These are phyloP conservation scores for Stygiomarasmius scandens DNA, from an alignment of 1,284 basidiomycete species.

Conservation along the genomic window DNA sequence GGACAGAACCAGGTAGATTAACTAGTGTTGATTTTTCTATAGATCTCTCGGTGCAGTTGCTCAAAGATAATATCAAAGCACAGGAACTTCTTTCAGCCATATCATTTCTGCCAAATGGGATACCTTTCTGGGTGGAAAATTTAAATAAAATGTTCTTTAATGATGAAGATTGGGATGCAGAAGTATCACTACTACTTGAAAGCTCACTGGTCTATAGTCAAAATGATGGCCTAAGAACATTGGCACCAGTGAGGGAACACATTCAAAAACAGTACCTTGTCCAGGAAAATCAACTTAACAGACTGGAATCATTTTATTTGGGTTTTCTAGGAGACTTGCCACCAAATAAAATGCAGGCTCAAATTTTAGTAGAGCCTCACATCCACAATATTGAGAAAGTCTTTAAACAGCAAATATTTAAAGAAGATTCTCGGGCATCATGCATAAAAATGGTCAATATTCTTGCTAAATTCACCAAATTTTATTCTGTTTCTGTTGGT, in stretches of 20 bases:
- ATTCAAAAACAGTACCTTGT: neutral
- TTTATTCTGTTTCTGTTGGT: neutral
- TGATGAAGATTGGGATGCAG: neutral
- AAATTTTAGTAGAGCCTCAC: neutral
- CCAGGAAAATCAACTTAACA: neutral
- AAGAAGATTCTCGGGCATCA: too few species aligned
- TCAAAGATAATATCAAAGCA: neutral
- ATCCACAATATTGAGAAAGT: neutral
- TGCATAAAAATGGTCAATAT: neutral
- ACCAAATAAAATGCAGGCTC: neutral
- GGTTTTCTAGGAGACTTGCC: neutral
- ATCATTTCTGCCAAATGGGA: conserved; percentile 2
- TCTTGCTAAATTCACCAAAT: neutral
- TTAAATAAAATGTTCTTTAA: neutral
- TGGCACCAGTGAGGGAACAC: neutral
- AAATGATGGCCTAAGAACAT: neutral
- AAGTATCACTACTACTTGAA: neutral
- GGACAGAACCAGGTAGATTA: neutral
- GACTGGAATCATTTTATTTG: neutral
- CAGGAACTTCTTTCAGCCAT: neutral
- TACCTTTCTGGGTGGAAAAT: neutral
- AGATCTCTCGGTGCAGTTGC: neutral
- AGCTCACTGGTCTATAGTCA: neutral
- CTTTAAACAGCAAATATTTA: neutral
- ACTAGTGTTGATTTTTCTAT: conserved; percentile 3